A percentile compares a stretch with the other conserved stretches of the same genome.
These are phyloP conservation scores for Barbatosphaeria neglecta DNA, from an alignment of 495 filamentous ascomycete species.

Conservation along the genomic window DNA sequence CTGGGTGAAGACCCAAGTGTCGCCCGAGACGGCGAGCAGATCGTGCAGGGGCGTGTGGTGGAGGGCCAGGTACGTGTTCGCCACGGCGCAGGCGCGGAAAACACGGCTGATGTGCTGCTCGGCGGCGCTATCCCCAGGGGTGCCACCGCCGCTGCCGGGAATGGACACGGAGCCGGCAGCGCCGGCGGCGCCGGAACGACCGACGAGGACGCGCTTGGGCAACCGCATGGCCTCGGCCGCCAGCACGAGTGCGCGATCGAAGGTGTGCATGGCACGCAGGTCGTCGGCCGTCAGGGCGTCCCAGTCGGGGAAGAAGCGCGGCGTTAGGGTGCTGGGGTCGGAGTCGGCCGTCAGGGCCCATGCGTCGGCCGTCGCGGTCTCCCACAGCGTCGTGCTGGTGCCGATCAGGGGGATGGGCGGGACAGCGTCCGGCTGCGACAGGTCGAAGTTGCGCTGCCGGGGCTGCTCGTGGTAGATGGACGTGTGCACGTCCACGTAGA, in stretches of 20 bases:
- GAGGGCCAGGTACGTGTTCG: conserved; percentile 35
- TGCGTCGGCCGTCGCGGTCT: conserved; percentile 18
- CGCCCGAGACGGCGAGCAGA: conserved; percentile 34
- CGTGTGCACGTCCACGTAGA: conserved; percentile 39
- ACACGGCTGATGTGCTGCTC: conserved; percentile 23
- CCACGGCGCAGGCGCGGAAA: conserved; percentile 25
- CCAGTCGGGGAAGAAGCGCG: conserved; percentile 11
- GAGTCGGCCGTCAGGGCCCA: conserved; percentile 19
- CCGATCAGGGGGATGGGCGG: conserved; percentile 26
- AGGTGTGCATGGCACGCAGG: conserved; percentile 9
- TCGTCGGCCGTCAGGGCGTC: conserved; percentile 20
- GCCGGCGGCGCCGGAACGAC: conserved; percentile 9
- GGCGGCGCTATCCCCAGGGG: no score
- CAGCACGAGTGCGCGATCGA: conserved; percentile 27
- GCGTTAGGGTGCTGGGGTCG: conserved; percentile 12
- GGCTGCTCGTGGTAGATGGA: conserved; percentile 36
- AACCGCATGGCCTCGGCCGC: conserved; percentile 24
- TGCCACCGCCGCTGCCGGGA: conserved; percentile 11
- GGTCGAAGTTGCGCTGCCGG: conserved; percentile 18
- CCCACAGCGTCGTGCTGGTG: conserved; percentile 26
- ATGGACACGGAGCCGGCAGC: not conserved
- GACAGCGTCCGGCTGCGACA: conserved; percentile 11
- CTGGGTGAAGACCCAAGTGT: conserved; percentile 35
- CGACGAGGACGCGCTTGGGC: conserved; percentile 8
- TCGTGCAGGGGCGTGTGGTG: conserved; percentile 36